Percentiles rank a stretch among this genome's conserved stretches.
phyloP scores from a whole-genome alignment of 2,329 filamentous ascomycete genomes.

The Fusarium longipes region DNA sequence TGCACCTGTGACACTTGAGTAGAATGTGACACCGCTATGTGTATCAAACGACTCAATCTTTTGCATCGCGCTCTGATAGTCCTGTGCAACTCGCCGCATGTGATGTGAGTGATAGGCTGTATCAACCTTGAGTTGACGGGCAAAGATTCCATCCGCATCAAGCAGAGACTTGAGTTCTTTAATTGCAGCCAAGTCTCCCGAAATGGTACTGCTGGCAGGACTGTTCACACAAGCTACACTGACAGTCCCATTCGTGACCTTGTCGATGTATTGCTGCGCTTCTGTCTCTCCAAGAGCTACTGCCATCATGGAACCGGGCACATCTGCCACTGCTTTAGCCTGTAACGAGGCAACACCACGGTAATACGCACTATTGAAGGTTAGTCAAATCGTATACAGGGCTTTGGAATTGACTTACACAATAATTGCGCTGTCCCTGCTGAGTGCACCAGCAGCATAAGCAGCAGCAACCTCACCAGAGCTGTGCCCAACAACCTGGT shows the following conservation, averaged over 20 bases:
- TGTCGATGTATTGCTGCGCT: constrained; percentile 3
- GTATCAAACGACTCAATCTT: background rate
- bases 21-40: background rate
- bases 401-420: background rate
- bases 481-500: constrained; percentile 2
- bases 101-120: constrained; percentile 14
- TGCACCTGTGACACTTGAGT: background rate
- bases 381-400: background rate
- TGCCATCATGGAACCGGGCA: constrained; percentile 12
- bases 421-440: background rate
- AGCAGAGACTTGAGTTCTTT: constrained; percentile 7
- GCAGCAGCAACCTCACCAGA: constrained; percentile 11
- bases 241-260: background rate
- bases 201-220: constrained; percentile 1
- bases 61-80: background rate
- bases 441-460: constrained; percentile 4
- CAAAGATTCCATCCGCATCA: background rate
- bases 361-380: background rate
- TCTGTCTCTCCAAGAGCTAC: background rate
- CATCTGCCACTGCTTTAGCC: background rate
- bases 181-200: background rate
- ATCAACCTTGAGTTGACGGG: constrained; percentile 3
- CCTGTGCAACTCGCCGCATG: background rate
- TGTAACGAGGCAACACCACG: background rate
- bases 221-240: constrained; percentile 12